A percentile compares a stretch with the other conserved stretches of the same genome.
phyloP scores from a whole-genome alignment of 1,284 basidiomycete genomes.

The Ganoderma boninense region DNA sequence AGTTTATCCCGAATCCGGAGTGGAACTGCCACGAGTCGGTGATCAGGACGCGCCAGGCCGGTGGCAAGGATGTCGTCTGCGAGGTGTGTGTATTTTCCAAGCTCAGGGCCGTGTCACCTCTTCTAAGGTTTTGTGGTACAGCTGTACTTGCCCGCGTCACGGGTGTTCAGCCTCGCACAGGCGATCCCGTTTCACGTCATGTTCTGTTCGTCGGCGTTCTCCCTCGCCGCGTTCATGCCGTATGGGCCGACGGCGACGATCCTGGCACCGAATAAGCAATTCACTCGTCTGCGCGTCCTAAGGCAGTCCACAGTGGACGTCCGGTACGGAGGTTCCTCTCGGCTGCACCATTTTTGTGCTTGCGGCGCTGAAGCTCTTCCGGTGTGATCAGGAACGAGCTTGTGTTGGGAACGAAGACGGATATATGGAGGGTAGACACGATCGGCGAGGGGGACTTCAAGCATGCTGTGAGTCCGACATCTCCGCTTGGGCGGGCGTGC shows the following conservation, averaged over 20 bases:
- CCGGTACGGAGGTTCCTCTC: conserved; percentile 50
- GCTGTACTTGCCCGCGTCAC: conserved; percentile 63
- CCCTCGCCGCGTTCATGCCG: conserved; percentile 68
- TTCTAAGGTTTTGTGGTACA: conserved; percentile 26
- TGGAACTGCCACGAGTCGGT: conserved; percentile 61
- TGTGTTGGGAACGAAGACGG: conserved; percentile 58
- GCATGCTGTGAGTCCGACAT: conserved; percentile 53
- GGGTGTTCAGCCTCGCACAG: conserved; percentile 63
- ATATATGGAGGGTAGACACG: conserved; percentile 72
- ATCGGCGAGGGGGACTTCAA: conserved; percentile 71
- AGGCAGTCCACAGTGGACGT: conserved; percentile 74
- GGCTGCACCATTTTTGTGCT: background rate
- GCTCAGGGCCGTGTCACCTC: background rate
- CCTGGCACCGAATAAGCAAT: conserved; percentile 48
- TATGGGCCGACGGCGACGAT: conserved; percentile 56
- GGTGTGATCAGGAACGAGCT: conserved; percentile 34
- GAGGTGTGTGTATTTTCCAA: conserved; percentile 42
- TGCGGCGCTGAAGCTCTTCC: background rate
- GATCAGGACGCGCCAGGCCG: conserved; percentile 49
- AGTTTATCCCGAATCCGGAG: conserved; percentile 51
- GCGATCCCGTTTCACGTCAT: conserved; percentile 73
- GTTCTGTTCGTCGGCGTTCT: conserved; percentile 59
- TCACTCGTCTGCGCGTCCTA: conserved; percentile 67
- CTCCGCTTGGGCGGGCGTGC: background rate
- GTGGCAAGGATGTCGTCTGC: conserved; percentile 53